Conservation (phyloP, 495 filamentous ascomycete genomes). For the Podospora fimiseda region DNA sequence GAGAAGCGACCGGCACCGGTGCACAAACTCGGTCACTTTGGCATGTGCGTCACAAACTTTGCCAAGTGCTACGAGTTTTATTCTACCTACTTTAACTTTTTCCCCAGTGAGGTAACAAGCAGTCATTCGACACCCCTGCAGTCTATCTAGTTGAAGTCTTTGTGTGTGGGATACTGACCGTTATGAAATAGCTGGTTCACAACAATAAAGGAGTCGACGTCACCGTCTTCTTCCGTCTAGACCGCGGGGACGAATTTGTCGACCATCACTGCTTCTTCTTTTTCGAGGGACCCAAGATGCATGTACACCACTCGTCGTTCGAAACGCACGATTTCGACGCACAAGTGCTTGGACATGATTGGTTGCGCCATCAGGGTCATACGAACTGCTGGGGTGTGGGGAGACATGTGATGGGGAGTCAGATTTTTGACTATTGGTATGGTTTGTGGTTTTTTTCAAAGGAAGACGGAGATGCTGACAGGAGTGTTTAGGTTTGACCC, state of each 20-base stretch:
- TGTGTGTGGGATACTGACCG: too few species aligned
- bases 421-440: slow-evolving; percentile 67
- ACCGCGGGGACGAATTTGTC: slow-evolving; percentile 52
- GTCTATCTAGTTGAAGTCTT: too few species aligned
- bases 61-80: slow-evolving; percentile 55
- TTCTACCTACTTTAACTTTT: slow-evolving; percentile 60
- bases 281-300: slow-evolving; percentile 42
- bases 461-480: background rate
- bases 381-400: slow-evolving; percentile 67
- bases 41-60: slow-evolving; percentile 56
- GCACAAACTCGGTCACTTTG: slow-evolving; percentile 73
- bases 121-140: too few species aligned
- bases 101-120: slow-evolving; percentile 42
- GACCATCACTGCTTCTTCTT: slow-evolving; percentile 77
- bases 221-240: slow-evolving; percentile 58
- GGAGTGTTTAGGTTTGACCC: slow-evolving; percentile 46
- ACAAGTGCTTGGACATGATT: slow-evolving; percentile 67
- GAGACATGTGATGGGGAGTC: slow-evolving; percentile 59
- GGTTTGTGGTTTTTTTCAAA: slow-evolving; percentile 6
- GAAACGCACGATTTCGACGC: slow-evolving; percentile 74
- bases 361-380: slow-evolving; percentile 58
- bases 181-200: slow-evolving; percentile 35
- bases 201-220: slow-evolving; percentile 44
- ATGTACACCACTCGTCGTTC: slow-evolving; percentile 68
- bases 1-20: slow-evolving; percentile 60